Evolutionary conservation across 1,284 basidiomycete species (phyloP), one percentile per base, ranked within the genome.

Genomic region (Butyriboletus appendiculatus): DNA sequence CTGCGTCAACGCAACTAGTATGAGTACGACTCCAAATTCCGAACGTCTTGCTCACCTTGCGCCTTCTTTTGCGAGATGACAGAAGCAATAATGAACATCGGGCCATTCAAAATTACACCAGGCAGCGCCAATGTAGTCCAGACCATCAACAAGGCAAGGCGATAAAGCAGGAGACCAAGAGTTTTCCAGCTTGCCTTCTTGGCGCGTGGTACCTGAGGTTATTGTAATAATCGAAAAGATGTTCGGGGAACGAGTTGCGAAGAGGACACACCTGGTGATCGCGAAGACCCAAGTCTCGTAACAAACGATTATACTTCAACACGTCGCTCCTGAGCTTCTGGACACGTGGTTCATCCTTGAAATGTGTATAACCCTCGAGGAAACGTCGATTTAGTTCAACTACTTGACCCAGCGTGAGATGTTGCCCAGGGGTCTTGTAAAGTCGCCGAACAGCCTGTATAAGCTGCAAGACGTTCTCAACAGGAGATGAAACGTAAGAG

Each of bases 361-460:
- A 98, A 66, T 94, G 86, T 7, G 84, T 78, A 69, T 99, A 99
- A 4, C 94, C 97, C 69, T 98, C 90, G 63, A 99, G 84, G 67
- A 99, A 90, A 41, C 95, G 89, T 66, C 94, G 90, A 72, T 97
- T 98, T 53, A 99, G 80, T 71, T 99, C 96, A 35, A 99, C 97
- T 12, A 98, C 95, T 76, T 98, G 96, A 45, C 95, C 92, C 24
- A 99, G 75, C 0, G 95, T 97, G 58, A 98, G 78, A 70, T 97
- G 90, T 69, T 97, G 95, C 7, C 95, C 94, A 20, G 97, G 96
- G 4, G 94, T 91, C 63, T 93, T 93, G 76, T 99, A 99, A 52
- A 99, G 78, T 48, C 97, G 82, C 46, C 97, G 85, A 22, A 91
- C 94, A 15, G 97, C 97, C 82, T 99, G 97, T 54, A 98, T 93